These are phyloP conservation scores for Aspergillus jensenii DNA, from an alignment of 2,329 filamentous ascomycete species.

Conservation along the genomic window DNA sequence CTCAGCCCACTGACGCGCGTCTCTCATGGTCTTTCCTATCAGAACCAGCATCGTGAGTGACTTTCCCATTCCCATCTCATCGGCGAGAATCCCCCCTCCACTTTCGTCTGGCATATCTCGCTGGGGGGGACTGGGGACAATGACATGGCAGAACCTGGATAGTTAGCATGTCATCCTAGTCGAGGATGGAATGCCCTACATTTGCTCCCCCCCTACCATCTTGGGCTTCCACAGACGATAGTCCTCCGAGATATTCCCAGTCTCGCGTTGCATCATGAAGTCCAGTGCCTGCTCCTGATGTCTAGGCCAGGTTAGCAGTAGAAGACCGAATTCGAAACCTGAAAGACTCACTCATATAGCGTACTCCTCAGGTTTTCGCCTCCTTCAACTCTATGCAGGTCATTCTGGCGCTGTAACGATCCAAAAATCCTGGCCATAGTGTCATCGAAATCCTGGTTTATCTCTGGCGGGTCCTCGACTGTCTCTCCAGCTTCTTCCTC, in stretches of 20 bases:
- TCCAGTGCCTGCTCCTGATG: slow-evolving; percentile 4
- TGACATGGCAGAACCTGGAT: slow-evolving; percentile 1
- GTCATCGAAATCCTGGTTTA: neutral
- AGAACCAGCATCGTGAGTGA: slow-evolving; percentile 53
- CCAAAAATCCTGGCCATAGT: neutral
- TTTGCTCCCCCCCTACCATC: too few species aligned
- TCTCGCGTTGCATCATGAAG: slow-evolving; percentile 5
- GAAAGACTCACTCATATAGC: neutral
- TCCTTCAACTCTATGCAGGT: neutral
- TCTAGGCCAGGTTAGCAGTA: neutral
- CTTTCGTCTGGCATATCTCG: slow-evolving; percentile 2
- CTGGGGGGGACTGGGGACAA: neutral
- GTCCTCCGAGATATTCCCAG: neutral
- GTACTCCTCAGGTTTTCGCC: neutral
- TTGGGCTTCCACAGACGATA: slow-evolving; percentile 4
- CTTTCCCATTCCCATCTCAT: slow-evolving; percentile 64
- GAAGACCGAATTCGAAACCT: too few species aligned
- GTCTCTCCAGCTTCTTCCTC: neutral
- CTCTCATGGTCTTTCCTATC: slow-evolving; percentile 43
- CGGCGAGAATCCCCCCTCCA: slow-evolving; percentile 54
- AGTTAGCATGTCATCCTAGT: neutral
- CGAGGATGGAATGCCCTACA: neutral
- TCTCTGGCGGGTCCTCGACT: neutral
- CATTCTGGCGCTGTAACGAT: neutral
- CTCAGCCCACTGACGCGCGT: slow-evolving; percentile 26